Evolutionary conservation across 768 basidiomycete genomes (phyloP).

Genomic region (Tylopilus plumbeoviolaceoides): DNA sequence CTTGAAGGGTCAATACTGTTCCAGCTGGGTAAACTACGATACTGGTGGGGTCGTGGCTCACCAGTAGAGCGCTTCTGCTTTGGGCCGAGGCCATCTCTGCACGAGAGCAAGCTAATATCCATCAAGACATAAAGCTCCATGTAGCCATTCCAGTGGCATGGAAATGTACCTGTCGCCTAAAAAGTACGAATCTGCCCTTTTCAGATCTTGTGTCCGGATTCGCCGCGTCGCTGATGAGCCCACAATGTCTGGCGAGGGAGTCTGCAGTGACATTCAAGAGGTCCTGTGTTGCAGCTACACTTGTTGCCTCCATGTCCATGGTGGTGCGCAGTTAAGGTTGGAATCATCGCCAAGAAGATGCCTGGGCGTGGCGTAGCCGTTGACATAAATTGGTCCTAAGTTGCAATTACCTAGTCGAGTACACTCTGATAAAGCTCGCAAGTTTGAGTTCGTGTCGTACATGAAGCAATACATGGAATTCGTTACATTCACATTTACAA

Average conservation of each 20-base stretch:
- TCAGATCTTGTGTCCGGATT: slow-evolving; percentile 3
- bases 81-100: slow-evolving; percentile 16
- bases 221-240: slow-evolving; percentile 8
- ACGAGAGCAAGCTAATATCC: slow-evolving; percentile 28
- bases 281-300: background rate
- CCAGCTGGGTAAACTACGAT: too few species aligned
- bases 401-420: too few species aligned
- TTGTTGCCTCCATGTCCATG: background rate
- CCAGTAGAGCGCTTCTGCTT: slow-evolving; percentile 3
- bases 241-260: slow-evolving; percentile 13
- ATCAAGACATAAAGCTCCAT: background rate
- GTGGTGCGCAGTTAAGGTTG: too few species aligned
- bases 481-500: background rate
- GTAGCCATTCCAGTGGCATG: background rate
- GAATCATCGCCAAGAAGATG: too few species aligned
- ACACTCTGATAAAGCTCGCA: too few species aligned
- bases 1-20: background rate
- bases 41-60: background rate
- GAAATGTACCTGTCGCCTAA: slow-evolving; percentile 10
- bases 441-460: too few species aligned
- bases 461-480: too few species aligned
- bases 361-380: too few species aligned
- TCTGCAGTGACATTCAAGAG: slow-evolving; percentile 10
- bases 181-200: background rate
- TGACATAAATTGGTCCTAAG: too few species aligned